A percentile compares a stretch with the other conserved stretches of the same genome.
phyloP scores from a whole-genome alignment of 2,329 filamentous ascomycete genomes.

The Monilinia fructigena region DNA sequence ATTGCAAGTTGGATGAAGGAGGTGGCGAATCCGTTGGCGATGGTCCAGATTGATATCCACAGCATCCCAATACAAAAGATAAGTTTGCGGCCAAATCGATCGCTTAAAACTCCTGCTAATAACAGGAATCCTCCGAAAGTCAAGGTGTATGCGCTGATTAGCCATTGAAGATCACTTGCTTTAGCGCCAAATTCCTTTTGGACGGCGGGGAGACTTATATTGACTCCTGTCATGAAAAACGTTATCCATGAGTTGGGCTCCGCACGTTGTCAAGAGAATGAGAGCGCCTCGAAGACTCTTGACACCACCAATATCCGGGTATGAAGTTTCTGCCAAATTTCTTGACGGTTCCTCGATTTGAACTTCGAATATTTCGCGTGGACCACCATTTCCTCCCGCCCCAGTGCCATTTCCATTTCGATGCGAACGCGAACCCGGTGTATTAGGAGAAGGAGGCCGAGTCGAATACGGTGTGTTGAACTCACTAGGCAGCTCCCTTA shows the following conservation, averaged over 20 bases:
- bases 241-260: conserved; percentile 46
- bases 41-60: conserved; percentile 42
- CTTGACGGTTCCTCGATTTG: conserved; percentile 13
- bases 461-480: conserved; percentile 25
- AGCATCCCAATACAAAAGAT: conserved; percentile 44
- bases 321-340: background rate
- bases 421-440: background rate
- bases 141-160: conserved; percentile 45
- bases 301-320: conserved; percentile 36
- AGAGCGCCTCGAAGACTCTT: conserved; percentile 43
- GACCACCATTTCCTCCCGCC: background rate
- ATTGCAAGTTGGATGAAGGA: conserved; percentile 46
- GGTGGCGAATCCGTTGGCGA: conserved; percentile 43
- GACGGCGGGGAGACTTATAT: conserved; percentile 45
- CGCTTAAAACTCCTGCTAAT: conserved; percentile 36
- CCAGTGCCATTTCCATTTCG: background rate
- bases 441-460: conserved; percentile 24
- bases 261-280: conserved; percentile 44
- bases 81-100: conserved; percentile 42
- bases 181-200: conserved; percentile 43
- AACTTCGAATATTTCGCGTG: background rate
- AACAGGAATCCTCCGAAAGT: conserved; percentile 44
- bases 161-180: conserved; percentile 43
- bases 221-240: conserved; percentile 47
- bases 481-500: conserved; percentile 23